Conservation (phyloP, 2,329 filamentous ascomycete species). For the Aureobasidium pullulans region DNA sequence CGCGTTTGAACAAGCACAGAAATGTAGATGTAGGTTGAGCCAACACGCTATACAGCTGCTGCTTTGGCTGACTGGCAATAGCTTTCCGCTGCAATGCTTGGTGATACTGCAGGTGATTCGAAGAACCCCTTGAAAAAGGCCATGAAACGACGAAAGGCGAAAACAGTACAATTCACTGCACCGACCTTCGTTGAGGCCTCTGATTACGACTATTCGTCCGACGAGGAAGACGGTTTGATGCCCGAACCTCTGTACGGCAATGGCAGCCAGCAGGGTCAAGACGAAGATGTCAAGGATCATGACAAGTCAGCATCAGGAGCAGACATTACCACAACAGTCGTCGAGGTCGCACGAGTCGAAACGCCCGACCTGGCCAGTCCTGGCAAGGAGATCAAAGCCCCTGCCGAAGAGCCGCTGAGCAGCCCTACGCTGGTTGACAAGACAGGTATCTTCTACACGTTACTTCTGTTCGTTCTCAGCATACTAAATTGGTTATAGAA, state of each 20-base stretch:
- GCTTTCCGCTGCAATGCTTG: slow-evolving; percentile 64
- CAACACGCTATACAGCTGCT: slow-evolving; percentile 14
- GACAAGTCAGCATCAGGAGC: neutral
- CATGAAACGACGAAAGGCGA: slow-evolving; percentile 72
- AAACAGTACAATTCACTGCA: slow-evolving; percentile 77
- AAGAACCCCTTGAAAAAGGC: slow-evolving; percentile 78
- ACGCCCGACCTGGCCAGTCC: slow-evolving; percentile 12
- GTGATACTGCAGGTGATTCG: slow-evolving; percentile 68
- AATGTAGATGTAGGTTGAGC: slow-evolving; percentile 79
- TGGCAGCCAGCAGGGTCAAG: neutral
- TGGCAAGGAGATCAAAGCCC: slow-evolving; percentile 19
- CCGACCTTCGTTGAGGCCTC: slow-evolving; percentile 85
- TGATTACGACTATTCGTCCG: slow-evolving; percentile 75
- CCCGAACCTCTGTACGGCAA: slow-evolving; percentile 14
- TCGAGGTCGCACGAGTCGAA: slow-evolving; percentile 8
- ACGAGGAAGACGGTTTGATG: slow-evolving; percentile 35
- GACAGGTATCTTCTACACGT: slow-evolving; percentile 13
- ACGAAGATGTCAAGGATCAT: neutral
- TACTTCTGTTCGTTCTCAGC: slow-evolving; percentile 22
- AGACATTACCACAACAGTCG: neutral
- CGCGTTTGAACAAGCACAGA: slow-evolving; percentile 91
- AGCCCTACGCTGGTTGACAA: slow-evolving; percentile 26
- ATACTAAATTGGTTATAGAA: slow-evolving; percentile 21
- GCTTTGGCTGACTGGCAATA: slow-evolving; percentile 28
- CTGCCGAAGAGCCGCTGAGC: slow-evolving; percentile 24